Conservation (phyloP, 805 yeast genomes). For the Metschnikowia reukaufii region DNA sequence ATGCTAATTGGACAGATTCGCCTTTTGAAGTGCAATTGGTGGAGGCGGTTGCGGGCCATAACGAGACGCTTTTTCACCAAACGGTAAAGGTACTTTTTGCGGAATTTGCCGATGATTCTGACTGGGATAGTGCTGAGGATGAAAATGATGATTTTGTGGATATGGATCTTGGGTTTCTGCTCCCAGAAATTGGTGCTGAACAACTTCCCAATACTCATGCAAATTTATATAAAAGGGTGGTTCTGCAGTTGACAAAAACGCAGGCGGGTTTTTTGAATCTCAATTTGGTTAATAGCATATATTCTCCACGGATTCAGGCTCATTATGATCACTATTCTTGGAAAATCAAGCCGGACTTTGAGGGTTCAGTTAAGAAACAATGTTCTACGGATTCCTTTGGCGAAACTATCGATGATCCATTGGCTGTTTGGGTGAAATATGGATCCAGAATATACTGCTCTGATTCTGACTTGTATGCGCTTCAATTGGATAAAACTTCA, state of each 20-base stretch:
- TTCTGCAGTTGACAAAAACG: neutral
- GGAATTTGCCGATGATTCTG: conserved; percentile 8
- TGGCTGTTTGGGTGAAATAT: conserved; percentile 49
- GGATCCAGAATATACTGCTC: conserved; percentile 61
- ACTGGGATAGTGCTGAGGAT: conserved; percentile 11
- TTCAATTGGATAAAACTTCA: conserved; percentile 47
- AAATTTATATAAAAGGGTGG: neutral
- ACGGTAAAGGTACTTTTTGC: conserved; percentile 7
- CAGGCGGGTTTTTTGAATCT: conserved; percentile 37
- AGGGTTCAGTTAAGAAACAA: conserved; percentile 19
- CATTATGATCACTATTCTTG: conserved; percentile 55
- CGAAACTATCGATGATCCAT: conserved; percentile 22
- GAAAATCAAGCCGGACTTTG: conserved; percentile 28
- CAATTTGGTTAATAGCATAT: conserved; percentile 46
- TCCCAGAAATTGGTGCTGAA: neutral
- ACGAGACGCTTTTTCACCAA: conserved; percentile 14
- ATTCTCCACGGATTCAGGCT: conserved; percentile 64
- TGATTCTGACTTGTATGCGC: conserved; percentile 73
- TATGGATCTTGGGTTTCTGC: neutral
- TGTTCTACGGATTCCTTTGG: conserved; percentile 37
- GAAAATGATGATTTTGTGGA: neutral
- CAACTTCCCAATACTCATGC: neutral
- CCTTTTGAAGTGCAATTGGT: conserved; percentile 18
- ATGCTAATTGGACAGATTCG: conserved; percentile 16
- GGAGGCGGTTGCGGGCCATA: conserved; percentile 17